Evolutionary conservation across 2,329 filamentous ascomycete genomes (phyloP), one percentile per base, ranked within the genome.

Genomic region (Arthrobotrys sphaeroides): DNA sequence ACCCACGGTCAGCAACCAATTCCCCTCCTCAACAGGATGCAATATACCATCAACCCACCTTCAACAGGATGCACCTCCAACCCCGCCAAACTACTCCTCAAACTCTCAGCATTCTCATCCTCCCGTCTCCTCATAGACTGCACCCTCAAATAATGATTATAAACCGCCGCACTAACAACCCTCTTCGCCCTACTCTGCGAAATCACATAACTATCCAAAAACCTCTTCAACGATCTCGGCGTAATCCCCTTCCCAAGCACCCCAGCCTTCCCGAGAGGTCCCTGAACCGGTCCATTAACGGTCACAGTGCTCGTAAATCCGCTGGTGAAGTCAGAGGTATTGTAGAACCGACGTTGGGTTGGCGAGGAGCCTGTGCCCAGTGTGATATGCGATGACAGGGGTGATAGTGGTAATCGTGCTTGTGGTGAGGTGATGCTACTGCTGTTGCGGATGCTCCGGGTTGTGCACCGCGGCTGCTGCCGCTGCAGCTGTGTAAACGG

Each of bases 151-250:
- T 98, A 97, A 82, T 99, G 95, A 81, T 98, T 97, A 84, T 96
- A 97, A 26, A 99, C 91, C 5, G 94, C 93, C 2, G 94, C 90
- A 78, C 93, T 95, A 77, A 98, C 89, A 12, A 94, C 92, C 83
- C 96, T 96, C 86, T 99, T 95, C 13, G 95, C 93, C 73, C 93
- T 89, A 78, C 97, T 93, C 83, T 99, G 95, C 42, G 94, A 95
- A 2, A 99, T 94, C 0, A 99, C 94, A 82, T 96, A 99, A 81
- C 95, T 91, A 82, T 99, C 95, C 31, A 98, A 89, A 80, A 95
- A 91, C 80, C 92, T 89, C 85, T 98, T 97, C 79, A 99, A 86
- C 79, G 85, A 74, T 12, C 70, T 45, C 16, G 70, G 70, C 28
- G 70, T 74, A 20, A 74, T 62, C 20, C 70, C 70, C 61, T 68